A percentile compares a stretch with the other conserved stretches of the same genome.
Evolutionary conservation across 2,329 filamentous ascomycete species (phyloP).

Genomic region (Pseudopyricularia javanii): DNA sequence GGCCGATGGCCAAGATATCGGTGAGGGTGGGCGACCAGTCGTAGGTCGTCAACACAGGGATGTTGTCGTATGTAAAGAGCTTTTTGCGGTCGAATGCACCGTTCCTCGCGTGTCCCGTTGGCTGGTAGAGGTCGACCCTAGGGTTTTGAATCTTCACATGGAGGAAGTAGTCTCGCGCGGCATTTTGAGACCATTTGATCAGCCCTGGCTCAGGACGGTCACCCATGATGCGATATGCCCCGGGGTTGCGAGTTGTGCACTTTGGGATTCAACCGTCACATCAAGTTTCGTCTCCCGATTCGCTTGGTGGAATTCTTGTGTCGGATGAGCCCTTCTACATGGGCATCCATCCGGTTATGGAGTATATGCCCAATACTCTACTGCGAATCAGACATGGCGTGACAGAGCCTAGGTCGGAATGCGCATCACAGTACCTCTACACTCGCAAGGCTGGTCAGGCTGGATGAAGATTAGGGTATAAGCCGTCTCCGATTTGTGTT

Average conservation of each 20-base stretch:
- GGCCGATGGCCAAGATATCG: slow-evolving; percentile 63
- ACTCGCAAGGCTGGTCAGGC: background rate
- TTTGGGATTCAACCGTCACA: background rate
- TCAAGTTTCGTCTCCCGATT: background rate
- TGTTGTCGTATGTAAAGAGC: slow-evolving; percentile 47
- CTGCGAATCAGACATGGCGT: background rate
- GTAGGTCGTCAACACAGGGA: slow-evolving; percentile 51
- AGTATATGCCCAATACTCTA: background rate
- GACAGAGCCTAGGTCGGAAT: background rate
- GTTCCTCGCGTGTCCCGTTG: slow-evolving; percentile 44
- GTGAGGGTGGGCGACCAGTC: slow-evolving; percentile 53
- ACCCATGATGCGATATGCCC: slow-evolving; percentile 24
- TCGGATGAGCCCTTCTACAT: background rate
- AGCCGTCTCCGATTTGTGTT: background rate
- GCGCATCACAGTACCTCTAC: background rate
- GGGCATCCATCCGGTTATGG: background rate
- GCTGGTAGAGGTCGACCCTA: slow-evolving; percentile 50
- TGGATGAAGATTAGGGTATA: background rate
- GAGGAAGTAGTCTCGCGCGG: slow-evolving; percentile 45
- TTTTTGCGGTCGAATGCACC: slow-evolving; percentile 45
- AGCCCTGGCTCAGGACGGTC: slow-evolving; percentile 48
- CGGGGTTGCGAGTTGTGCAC: background rate
- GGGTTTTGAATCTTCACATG: slow-evolving; percentile 54
- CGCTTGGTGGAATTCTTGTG: background rate
- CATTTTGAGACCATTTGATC: slow-evolving; percentile 54